Evolutionary conservation across 2,329 filamentous ascomycete genomes (phyloP), one percentile per base, ranked within the genome.

Genomic region (Penicillium sp.): DNA sequence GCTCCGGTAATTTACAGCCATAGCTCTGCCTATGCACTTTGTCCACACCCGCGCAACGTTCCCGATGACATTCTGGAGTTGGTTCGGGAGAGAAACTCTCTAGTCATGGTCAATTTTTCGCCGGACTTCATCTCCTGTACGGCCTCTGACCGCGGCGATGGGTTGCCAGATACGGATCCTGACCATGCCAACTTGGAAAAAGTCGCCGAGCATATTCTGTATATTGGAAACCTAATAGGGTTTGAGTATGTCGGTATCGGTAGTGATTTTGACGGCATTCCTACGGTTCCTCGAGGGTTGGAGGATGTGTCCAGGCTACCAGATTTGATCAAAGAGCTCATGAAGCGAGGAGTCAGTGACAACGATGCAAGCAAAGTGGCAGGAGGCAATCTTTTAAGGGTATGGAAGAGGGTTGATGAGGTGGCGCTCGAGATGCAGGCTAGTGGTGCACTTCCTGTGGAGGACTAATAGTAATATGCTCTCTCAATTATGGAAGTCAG

Each of bases 91-190:
- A 84, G 81, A 2, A 83, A 87, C 58, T 88, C 88, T 3, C 66
- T 97, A 9, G 89, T 97, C 49, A 96, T 97, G 91, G 84, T 97
- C 58, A 97, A 96, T 70, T 95, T 96, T 67, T 78, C 83, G 14
- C 90, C 91, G 0, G 85, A 86, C 16, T 97, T 96, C 70, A 84
- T 96, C 57, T 89, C 87, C 27, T 96, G 92, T 70, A 78, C 81
- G 1, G 80, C 83, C 9, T 76, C 80, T 1, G 79, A 81, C 30
- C 78, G 81, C 3, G 75, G 79, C 14, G 82, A 83, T 39, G 88
- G 87, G 0, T 68, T 95, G 5, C 90, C 91, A 0, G 81, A 86
- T 13, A 82, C 82, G 53, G 84, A 87, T 47, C 82, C 85, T 0
- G 76, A 78, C 47, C 87, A 92, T 59, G 84, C 85, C 8, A 96